phyloP scores from a whole-genome alignment of 1,284 basidiomycete genomes.

The Veloboletus limbatus region DNA sequence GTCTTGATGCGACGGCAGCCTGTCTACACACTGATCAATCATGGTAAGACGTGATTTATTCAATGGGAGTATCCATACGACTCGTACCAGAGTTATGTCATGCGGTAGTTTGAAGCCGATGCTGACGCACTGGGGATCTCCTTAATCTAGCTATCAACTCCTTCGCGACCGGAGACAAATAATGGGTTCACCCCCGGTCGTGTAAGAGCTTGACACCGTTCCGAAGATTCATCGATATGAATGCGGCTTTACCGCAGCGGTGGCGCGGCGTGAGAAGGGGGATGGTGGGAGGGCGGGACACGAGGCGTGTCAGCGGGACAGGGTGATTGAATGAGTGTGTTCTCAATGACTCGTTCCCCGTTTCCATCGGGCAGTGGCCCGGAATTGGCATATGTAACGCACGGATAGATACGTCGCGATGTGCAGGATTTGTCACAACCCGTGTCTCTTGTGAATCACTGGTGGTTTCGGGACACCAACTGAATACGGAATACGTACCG shows the following conservation, averaged over 20 bases:
- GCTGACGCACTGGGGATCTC: background rate
- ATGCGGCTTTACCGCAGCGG: background rate
- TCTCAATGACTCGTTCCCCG: background rate
- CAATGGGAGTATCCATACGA: background rate
- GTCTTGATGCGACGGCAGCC: background rate
- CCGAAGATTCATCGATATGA: background rate
- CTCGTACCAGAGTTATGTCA: background rate
- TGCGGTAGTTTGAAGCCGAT: too few relatives aligned
- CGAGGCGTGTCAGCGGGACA: too few relatives aligned
- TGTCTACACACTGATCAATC: background rate
- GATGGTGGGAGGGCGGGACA: background rate
- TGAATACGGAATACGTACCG: background rate
- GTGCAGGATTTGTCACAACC: background rate
- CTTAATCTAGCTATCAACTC: background rate
- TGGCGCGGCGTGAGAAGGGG: conserved; percentile 4
- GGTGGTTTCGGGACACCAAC: background rate
- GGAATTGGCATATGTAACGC: too few relatives aligned
- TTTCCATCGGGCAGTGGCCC: too few relatives aligned
- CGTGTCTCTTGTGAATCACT: background rate
- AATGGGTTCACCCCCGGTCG: background rate
- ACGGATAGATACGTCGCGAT: background rate
- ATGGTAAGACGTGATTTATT: background rate
- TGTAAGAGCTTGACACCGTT: background rate
- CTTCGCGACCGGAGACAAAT: background rate
- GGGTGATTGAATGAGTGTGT: too few relatives aligned